Evolutionary conservation across 192 early-diverging fungal species (phyloP), one percentile per base, ranked within the genome.

Genomic region (Mortierella claussenii): DNA sequence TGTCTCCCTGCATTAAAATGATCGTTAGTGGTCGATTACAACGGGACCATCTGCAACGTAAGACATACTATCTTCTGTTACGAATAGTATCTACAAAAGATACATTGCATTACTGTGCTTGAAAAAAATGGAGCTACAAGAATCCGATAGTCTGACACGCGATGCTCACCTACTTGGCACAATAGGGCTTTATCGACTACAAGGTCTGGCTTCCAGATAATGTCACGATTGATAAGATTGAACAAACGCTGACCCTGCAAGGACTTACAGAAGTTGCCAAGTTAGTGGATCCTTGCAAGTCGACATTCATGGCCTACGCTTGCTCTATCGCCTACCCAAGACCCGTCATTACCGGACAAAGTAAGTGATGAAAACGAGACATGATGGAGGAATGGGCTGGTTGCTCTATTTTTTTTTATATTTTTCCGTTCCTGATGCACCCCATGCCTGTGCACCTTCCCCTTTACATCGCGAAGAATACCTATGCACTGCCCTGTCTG

Each of bases 21-120:
- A n/a, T n/a, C n/a, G n/a, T 24, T 69, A 76, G 73, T 76, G 73
- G 47, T 33, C 21, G 53, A 58, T 11, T 76, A 76, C 43, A 76
- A 66, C 40, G 73, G 73, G 32, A 61, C 64, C 2, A 18, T 67
- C 4, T 76, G 73, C 53, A 76, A 67, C 32, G 73, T 76, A 67
- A 67, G 64, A 23, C 20, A 27, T 2, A 20, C 24, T n/a, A n/a
- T n/a, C n/a, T n/a, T n/a, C n/a, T n/a, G n/a, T n/a, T n/a, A n/a
- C n/a, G n/a, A n/a, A n/a, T n/a, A n/a, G n/a, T n/a, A n/a, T n/a
- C n/a, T n/a, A n/a, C n/a, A n/a, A n/a, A 12, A 45, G 30, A 53
- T 18, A 53, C 47, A 49, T 53, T 30, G 30, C 5, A 18, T 37
- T 21, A n/a, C n/a, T n/a, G n/a, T n/a, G n/a, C n/a, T n/a, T n/a